Base-by-base conservation (phyloP, 805 yeast genomes). In the Schwanniomyces yamadae region DNA sequence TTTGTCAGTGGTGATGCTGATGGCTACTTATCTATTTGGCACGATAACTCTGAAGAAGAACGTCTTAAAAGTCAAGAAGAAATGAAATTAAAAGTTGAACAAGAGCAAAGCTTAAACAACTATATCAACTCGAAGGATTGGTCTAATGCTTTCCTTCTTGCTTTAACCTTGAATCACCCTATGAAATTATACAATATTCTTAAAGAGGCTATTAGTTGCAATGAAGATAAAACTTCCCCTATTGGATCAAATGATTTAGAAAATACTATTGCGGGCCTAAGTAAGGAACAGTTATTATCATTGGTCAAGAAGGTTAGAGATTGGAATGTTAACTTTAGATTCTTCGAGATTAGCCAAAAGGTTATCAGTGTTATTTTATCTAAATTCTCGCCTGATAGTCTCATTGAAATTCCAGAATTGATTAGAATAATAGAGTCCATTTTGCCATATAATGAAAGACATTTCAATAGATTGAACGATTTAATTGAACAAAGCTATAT, bases 1-100 rank as follows among this genome's bases (percentile, higher is more conserved):
- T 72, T 93, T 39, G 77, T 87, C 0, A 78, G 86, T 40, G 98
- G 96, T 0, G 98, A 93, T 60, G 97, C 96, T 1, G 98, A 93
- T 60, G 96, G 97, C 37, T 82, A 87, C 17, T 76, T 93, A 46
- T 84, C 87, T 33, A 69, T 87, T 26, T 93, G 99, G 99, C 69
- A 70, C 36, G 98, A 93, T 60, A 80, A 82, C 50, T 85, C 96
- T 1, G 89, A 81, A 36, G 91, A 84, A 54, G 75, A 79, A 35
- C 76, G 64, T 34, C 63, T 67, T 36, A 78, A 75, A 36, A 80
- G 75, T 42, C 77, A 45, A 25, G 48, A 75, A 33, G 75, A 71
- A 21, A 72, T 67, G 36, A 80, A 77, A 46, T 40, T 59, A 36
- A 72, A 68, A 37, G 78, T 93, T 18, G 98, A 91, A 58, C 84